Conservation (phyloP, 163 green algal genomes). For the Dunaliella salina region DNA sequence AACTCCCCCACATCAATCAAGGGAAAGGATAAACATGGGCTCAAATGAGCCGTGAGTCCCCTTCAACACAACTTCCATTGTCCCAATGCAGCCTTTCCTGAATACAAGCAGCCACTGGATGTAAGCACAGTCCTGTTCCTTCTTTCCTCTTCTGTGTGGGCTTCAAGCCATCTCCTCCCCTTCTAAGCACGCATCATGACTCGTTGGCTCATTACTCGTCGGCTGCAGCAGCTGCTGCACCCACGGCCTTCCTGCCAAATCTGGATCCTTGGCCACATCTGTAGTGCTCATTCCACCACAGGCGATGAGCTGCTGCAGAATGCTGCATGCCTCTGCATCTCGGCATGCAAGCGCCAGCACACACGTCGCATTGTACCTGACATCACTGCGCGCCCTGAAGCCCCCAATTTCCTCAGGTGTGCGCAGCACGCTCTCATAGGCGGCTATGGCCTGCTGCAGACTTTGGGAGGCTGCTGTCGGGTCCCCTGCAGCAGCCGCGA, state of each 20-base stretch:
- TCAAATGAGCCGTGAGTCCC: too few relatives aligned
- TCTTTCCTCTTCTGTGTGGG: not conserved
- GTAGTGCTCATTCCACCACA: not conserved
- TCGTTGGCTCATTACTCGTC: not conserved
- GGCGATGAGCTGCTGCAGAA: not conserved
- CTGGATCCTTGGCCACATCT: not conserved
- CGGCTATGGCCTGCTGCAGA: not conserved
- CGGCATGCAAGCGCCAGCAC: not conserved
- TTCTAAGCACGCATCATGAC: not conserved
- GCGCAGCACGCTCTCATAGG: not conserved
- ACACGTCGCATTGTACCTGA: slow-evolving; percentile 7
- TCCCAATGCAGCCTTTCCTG: too few relatives aligned
- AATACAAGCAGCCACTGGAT: too few relatives aligned
- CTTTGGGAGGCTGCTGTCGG: not conserved
- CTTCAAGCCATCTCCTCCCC: not conserved
- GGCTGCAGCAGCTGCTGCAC: not conserved
- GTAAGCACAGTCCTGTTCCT: not conserved
- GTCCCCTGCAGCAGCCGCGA: not conserved
- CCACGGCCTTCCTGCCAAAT: not conserved
- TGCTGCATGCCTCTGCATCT: not conserved
- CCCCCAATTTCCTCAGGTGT: not conserved
- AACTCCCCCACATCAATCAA: too few relatives aligned
- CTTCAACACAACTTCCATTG: too few relatives aligned
- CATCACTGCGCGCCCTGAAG: slow-evolving; percentile 8
- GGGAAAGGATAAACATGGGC: too few relatives aligned